Base-by-base conservation (phyloP, 176 grass and related monocot species). In the Poa annua region DNA sequence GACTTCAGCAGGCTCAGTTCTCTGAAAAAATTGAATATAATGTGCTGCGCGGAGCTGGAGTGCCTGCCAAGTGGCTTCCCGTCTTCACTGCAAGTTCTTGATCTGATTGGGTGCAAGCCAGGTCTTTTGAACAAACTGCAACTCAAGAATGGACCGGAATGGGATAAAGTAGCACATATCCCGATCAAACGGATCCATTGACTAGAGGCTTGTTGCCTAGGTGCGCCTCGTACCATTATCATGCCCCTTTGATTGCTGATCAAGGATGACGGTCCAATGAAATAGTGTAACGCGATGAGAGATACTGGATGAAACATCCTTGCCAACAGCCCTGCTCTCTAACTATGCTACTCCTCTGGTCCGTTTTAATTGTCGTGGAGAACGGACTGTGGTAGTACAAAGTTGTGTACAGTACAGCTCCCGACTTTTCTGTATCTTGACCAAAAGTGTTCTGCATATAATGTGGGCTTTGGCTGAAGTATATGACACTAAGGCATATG, bases 21-120 rank as follows among this genome's bases (percentile, higher is more conserved):
- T 21, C 66, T 93, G 48, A 89, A 41, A 48, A 85, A 84, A 78
- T 32, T 93, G 77, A 85, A 61, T 74, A 90, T 93, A 82, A 85
- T 85, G 76, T 38, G 87, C 54, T 93, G 88, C 9, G 3, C 15
- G n/a, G 52, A 78, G 50, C 81, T 93, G 50, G 77, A 81, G 38
- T 90, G 57, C 0, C 39, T 93, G 78, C 91, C 91, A 57, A 47
- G 67, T 36, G 41, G 83, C 2, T 59, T 91, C n/a, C 86, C 83
- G n/a, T 82, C 90, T 77, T 91, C 86, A 15, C 55, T 88, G 25
- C 77, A 91, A 34, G 83, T 78, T 67, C 57, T 91, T 79, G 50
- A 74, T 74, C 60, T 91, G 74, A 88, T 86, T 75, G 86, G 86
- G 20, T 83, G 90, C 78, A 77, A 71, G 25, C 32, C 90, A 52